Base-by-base conservation (phyloP, 2,329 filamentous ascomycete species). In the Botrytis aclada region DNA sequence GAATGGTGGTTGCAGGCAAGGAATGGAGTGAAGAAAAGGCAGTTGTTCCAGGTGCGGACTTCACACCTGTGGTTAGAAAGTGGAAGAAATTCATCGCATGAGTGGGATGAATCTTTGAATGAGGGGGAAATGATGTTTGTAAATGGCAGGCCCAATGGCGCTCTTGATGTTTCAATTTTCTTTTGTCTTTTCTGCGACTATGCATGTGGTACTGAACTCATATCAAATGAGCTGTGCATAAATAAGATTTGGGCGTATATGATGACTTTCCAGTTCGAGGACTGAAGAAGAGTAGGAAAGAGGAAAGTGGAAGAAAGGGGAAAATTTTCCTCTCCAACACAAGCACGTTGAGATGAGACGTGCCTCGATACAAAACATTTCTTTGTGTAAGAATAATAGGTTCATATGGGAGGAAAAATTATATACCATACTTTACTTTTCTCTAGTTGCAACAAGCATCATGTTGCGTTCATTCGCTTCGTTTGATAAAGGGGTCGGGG, bases 21-120 rank as follows among this genome's bases (percentile, higher is more conserved):
- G 47, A 69, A 22, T 76, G 74, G 74, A 73, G 47, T 41, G 69
- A 54, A 54, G 64, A 62, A 16, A 72, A 61, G 20, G 71, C 71
- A 39, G 63, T 72, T 29, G 56, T 70, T 10, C 71, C 65, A 16
- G 71, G 45, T n/a, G 56, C n/a, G 37, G 56, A 66, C 8, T 66
- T 45, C 20, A 41, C 65, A 12, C 61, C 41, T 16, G 43, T 29
- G 41, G 70, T 72, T 22, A 69, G 74, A 45, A 77, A 74, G 67
- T 72, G 69, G 54, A 74, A 73, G 16, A 72, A 71, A n/a, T 77
- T 78, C 62, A 67, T 71, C 18, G 76, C 76, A 74, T 78, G 69
- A 69, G 32, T 29, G 37, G 12, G 25, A 20, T 58, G 14, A 18
- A 56, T 25, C 10, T 20, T 6, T 29, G 39, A 37, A 67, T 37